Evolutionary conservation across 805 yeast genomes (phyloP).

Genomic region (Teunomyces tritomae): DNA sequence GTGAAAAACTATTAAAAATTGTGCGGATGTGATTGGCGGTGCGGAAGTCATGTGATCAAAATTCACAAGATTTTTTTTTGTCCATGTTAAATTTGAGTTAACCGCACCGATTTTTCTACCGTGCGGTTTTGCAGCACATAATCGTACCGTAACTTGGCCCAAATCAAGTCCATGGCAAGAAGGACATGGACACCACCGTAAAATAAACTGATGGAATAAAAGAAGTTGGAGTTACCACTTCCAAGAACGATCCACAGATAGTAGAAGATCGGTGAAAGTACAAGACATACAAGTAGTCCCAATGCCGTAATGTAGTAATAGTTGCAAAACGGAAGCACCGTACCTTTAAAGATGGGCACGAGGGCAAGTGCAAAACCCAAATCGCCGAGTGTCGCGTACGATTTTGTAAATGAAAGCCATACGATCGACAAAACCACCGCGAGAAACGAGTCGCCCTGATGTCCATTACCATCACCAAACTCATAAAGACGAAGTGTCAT

Average conservation of each 20-base stretch:
- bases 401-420: constrained; percentile 60
- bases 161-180: constrained; percentile 69
- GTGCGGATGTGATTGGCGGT: constrained; percentile 10
- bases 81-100: constrained; percentile 44
- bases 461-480: constrained; percentile 1
- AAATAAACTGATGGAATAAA: constrained; percentile 87
- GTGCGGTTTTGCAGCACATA: constrained; percentile 39
- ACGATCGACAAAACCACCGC: constrained; percentile 45
- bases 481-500: constrained; percentile 61
- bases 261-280: constrained; percentile 84
- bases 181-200: constrained; percentile 70
- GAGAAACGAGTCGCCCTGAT: constrained; percentile 52
- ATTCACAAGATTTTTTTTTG: neutral
- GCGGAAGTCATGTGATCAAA: constrained; percentile 3
- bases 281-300: constrained; percentile 48
- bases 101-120: constrained; percentile 42
- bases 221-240: constrained; percentile 94
- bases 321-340: constrained; percentile 45
- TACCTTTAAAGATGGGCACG: constrained; percentile 43
- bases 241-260: constrained; percentile 93
- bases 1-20: constrained; percentile 5
- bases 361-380: constrained; percentile 45
- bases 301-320: constrained; percentile 47
- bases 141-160: constrained; percentile 75
- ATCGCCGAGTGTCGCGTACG: constrained; percentile 86